Evolutionary conservation across 345 rosid species (phyloP), one percentile per base, ranked within the genome.

Genomic region (Alliaria petiolata): DNA sequence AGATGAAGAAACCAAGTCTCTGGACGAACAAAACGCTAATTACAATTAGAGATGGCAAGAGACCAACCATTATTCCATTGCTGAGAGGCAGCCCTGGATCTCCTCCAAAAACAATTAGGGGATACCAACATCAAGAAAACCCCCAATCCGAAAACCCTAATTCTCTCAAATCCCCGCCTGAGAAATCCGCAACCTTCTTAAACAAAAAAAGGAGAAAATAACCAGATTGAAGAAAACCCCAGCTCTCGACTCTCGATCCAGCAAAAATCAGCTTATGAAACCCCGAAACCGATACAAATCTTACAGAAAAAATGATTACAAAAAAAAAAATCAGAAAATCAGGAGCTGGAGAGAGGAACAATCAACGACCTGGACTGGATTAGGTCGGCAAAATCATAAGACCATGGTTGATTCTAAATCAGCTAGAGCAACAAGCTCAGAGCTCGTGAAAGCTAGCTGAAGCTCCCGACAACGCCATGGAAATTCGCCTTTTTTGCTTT

Each of bases 111-210:
- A 36, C 59, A 45, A 72, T 35, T 9, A 15, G 30, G 2, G 4
- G n/a, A 11, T 28, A 47, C 13, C 25, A 65, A 38, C 26, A 65
- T 19, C 59, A 58, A 12, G 26, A 59, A n/a, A 59, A 66, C 7
- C 55, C 46, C 71, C 42, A 65, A 64, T 52, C 25, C 11, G 46
- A 52, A 54, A 72, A 72, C 78, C 78, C 73, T 75, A 74, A 67
- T 59, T 51, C 56, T 60, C 68, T 60, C 68, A 33, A 66, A 74
- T 49, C 25, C 42, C 46, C 17, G 19, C 62, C 15, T 36, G 65
- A 55, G 58, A 72, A 55, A 65, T 65, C 62, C 8, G 31, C 62
- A 67, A 67, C n/a, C n/a, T 67, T 39, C 5, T 26, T 13, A 12
- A 2, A 7, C 17, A 12, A 36, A 7, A 2, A 17, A n/a, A n/a